phyloP scores from a whole-genome alignment of 257 asterid species.

The Paraleonurus japonicus region DNA sequence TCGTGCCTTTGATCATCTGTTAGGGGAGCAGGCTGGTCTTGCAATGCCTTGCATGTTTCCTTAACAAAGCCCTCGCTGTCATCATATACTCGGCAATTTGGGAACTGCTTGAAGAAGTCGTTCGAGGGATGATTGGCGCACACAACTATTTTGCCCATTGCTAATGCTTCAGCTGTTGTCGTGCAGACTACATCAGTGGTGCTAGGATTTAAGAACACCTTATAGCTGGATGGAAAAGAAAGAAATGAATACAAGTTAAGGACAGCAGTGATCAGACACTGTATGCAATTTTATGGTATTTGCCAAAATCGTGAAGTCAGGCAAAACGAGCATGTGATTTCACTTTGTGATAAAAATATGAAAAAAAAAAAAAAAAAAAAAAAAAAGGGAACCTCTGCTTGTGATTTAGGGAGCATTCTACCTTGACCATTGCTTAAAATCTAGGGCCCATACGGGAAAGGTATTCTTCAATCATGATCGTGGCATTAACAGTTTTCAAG shows the following conservation, averaged over 20 bases:
- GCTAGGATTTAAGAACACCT: conserved; percentile 92
- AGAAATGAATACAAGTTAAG: not conserved
- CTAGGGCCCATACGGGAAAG: not conserved
- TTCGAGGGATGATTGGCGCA: conserved; percentile 96
- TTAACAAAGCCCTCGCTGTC: conserved; percentile 64
- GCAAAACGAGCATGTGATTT: conserved; percentile 7
- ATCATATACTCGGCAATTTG: conserved; percentile 81
- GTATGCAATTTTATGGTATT: not conserved
- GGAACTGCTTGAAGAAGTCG: conserved; percentile 96
- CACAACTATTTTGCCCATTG: conserved; percentile 95
- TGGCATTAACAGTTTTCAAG: too few relatives aligned
- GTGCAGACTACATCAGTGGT: conserved; percentile 99
- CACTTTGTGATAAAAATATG: not conserved
- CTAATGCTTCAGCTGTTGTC: conserved; percentile 94
- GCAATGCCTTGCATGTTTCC: conserved; percentile 64
- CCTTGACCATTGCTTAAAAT: not conserved
- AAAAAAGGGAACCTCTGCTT: not conserved
- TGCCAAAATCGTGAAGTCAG: not conserved
- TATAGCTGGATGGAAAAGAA: conserved; percentile 56
- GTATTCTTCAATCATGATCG: too few relatives aligned
- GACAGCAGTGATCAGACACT: conserved; percentile 14
- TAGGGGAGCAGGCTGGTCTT: conserved; percentile 71
- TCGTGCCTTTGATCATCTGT: conserved; percentile 72
- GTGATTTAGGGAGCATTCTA: conserved; percentile 10
- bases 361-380: not conserved